Percentiles rank a stretch among this genome's conserved stretches.
Conservation (phyloP, 148 eudicot genomes). For the Simmondsia chinensis region DNA sequence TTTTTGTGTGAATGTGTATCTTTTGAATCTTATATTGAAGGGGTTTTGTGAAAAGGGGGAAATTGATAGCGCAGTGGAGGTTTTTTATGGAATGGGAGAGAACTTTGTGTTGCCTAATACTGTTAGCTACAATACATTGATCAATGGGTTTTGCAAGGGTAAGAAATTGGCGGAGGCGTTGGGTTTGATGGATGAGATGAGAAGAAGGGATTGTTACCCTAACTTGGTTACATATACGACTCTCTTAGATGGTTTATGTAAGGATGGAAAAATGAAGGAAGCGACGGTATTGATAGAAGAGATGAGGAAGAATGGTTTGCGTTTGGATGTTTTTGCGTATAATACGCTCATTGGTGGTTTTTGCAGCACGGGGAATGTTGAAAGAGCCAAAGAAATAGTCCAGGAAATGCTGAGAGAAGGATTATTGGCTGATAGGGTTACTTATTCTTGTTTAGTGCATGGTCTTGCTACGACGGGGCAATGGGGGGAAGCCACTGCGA, state of each 20-base stretch:
- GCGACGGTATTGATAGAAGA: conserved; percentile 38
- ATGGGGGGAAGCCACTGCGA: conserved; percentile 35
- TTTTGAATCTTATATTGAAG: conserved; percentile 51
- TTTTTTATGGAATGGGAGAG: conserved; percentile 21
- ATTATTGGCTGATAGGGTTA: conserved; percentile 33
- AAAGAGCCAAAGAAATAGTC: conserved; percentile 32
- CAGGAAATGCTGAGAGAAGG: conserved; percentile 43
- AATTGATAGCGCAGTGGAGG: conserved; percentile 31
- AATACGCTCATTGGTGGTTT: conserved; percentile 48
- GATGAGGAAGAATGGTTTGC: conserved; percentile 26
- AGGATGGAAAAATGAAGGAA: conserved; percentile 34
- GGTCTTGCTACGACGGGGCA: conserved; percentile 38
- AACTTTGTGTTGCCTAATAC: conserved; percentile 24
- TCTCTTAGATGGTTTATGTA: conserved; percentile 40
- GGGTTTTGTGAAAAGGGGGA: conserved; percentile 44
- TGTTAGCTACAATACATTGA: conserved; percentile 49
- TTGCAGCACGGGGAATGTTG: conserved; percentile 30
- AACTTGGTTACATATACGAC: conserved; percentile 20
- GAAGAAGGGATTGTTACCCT: conserved; percentile 17
- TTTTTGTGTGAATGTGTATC: conserved; percentile 30
- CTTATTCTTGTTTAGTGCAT: conserved; percentile 33
- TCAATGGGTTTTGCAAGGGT: conserved; percentile 43
- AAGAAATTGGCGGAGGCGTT: conserved; percentile 38
- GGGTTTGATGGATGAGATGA: conserved; percentile 42
- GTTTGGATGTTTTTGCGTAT: conserved; percentile 34